Evolutionary conservation across 169 alveolate genomes (phyloP).

Genomic region (Amoebophrya sp.): DNA sequence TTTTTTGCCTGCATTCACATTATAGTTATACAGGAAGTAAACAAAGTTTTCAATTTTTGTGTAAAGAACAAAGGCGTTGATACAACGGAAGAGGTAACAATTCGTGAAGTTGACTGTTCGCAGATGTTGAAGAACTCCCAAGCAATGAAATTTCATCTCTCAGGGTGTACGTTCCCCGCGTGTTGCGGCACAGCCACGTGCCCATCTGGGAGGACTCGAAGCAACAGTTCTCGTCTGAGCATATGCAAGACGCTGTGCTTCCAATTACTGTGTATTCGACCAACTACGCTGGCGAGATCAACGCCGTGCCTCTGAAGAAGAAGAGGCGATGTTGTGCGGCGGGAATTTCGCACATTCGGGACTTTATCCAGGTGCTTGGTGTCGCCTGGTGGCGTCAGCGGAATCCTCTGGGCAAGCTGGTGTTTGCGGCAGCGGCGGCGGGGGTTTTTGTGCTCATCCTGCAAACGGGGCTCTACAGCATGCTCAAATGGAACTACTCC

Average conservation of each 20-base stretch:
- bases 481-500: background rate
- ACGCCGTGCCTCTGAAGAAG: background rate
- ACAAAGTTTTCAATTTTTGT: no score
- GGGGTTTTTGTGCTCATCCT: background rate
- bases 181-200: background rate
- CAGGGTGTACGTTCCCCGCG: background rate
- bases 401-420: background rate
- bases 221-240: background rate
- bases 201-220: background rate
- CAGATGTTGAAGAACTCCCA: no score
- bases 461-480: background rate
- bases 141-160: background rate
- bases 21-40: no score
- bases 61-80: no score
- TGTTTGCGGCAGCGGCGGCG: background rate
- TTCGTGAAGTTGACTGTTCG: no score
- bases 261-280: background rate
- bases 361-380: background rate
- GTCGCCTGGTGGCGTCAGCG: slow-evolving; percentile 9
- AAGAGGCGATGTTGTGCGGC: background rate
- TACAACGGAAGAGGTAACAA: no score
- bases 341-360: background rate
- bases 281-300: slow-evolving; percentile 21
- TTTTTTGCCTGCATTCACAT: background rate
- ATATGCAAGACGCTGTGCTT: background rate